Evolutionary conservation across 441 rosid species (phyloP).

Genomic region (Metrosideros polymorpha): DNA sequence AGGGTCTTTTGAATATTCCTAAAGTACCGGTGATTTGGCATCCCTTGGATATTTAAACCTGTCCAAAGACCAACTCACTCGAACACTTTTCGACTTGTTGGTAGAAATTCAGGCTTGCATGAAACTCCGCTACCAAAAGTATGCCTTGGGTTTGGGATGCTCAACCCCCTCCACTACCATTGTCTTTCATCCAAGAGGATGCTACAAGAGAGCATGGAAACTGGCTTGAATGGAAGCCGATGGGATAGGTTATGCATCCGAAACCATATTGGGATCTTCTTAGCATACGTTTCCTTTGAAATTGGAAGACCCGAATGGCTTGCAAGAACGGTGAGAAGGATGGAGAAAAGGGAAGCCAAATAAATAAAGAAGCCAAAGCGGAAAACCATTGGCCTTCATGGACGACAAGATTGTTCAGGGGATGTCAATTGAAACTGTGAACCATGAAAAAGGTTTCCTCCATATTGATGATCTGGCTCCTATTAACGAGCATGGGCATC

Average conservation of each 20-base stretch:
- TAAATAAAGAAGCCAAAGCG: background rate
- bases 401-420: background rate
- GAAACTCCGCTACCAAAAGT: background rate
- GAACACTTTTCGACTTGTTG: background rate
- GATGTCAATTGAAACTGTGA: background rate
- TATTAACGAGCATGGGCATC: background rate
- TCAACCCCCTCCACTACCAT: background rate
- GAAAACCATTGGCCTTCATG: background rate
- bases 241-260: background rate
- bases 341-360: background rate
- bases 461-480: background rate
- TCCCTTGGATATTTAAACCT: background rate
- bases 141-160: background rate
- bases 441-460: background rate
- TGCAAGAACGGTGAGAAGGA: too few species aligned
- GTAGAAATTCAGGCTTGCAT: fast-evolving
- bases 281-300: too few species aligned
- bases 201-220: background rate
- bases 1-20: too few species aligned
- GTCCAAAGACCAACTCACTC: background rate
- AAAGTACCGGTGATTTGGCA: fast-evolving
- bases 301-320: too few species aligned
- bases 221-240: background rate
- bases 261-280: too few species aligned
- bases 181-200: background rate